Evolutionary conservation across 2,329 filamentous ascomycete species (phyloP), one percentile per base, ranked within the genome.

Genomic region (Knoxdaviesia capensis): DNA sequence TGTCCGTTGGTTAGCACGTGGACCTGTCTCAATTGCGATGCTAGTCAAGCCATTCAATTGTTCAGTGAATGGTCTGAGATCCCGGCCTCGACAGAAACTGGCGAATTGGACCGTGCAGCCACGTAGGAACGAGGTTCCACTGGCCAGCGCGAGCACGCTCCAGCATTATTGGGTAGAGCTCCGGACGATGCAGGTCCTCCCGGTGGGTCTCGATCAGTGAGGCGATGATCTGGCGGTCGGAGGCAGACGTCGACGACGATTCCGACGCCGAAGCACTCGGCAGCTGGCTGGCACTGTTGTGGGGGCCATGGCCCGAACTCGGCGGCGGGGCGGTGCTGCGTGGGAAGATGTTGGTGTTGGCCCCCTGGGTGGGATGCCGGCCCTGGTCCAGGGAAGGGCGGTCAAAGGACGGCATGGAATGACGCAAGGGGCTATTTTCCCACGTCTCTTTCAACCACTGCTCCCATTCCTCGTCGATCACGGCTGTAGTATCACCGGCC

Each of bases 361-460:
- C 20, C 20, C 20, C 20, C 20, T 20, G 20, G 20, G 20, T 3
- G 20, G 20, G 20, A 20, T 20, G 20, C 20, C 20, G 20, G 20
- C 20, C 20, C 20, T 20, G 20, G 20, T 20, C 20, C 20, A 20
- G 20, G 20, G 20, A 20, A 20, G 20, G 20, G 20, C 20, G 20
- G 20, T 20, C 20, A 20, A 20, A 20, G 20, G 20, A 20, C 20
- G 20, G 20, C 20, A 20, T 20, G 20, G 20, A 20, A 3, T 20
- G 20, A 20, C 20, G 20, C 20, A 20, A 20, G 20, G 20, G 20
- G 20, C 20, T 20, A 20, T 20, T 20, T 51, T 82, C 77, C 40
- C 78, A 69, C 37, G 71, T 75, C 50, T 77, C 74, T 57, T 82
- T 82, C 46, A 82, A 61, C 71, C 77, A 83, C 54, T 80, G 75